Base-by-base conservation (phyloP, 495 filamentous ascomycete genomes). In the Hypoxylon fragiforme region DNA sequence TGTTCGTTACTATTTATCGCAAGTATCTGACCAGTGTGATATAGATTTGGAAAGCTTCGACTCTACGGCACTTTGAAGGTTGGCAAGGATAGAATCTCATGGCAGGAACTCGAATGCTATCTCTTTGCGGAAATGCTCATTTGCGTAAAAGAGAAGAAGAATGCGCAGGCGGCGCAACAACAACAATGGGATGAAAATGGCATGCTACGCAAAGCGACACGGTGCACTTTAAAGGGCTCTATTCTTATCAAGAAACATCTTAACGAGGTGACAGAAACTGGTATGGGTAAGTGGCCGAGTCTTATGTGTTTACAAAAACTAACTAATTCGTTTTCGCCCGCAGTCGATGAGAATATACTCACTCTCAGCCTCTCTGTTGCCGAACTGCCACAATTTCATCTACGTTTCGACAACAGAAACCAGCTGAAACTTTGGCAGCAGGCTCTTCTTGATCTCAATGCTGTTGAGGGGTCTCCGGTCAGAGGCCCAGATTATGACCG, bases 101-200 rank as follows among this genome's bases (percentile, higher is more conserved):
- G 94, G 94, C 94, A 99, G 74, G 95, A 99, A 66, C 72, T 99
- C 44, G 91, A 97, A 68, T 99, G 95, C 69, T 99, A 89, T 72
- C 81, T 99, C 15, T 99, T 97, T 66, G 88, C 87, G 2, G 94
- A 97, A 71, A 99, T 99, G 94, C 91, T 99, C 44, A 99, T 99
- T 57, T 99, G 94, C 68, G 91, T 97, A 52, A 99, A 97, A 72
- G 94, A 97, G 66, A 97, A 96, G 80, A 95, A 91, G 70, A 70
- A 77, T 19, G 68, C 57, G 35, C 73, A 47, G 1, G 46, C 49
- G 12, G 62, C 62, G 40, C 78, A 85, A 42, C 71, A 74, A 47
- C 71, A 74, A 50, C 78, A 85, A 57, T 88, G 84, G 84, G 82
- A 84, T 21, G 81, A 83, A 30, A 81, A 82, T 19, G 74, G 73